Evolutionary conservation across 192 early-diverging fungal species (phyloP).

Genomic region (Gonapodya sp.): DNA sequence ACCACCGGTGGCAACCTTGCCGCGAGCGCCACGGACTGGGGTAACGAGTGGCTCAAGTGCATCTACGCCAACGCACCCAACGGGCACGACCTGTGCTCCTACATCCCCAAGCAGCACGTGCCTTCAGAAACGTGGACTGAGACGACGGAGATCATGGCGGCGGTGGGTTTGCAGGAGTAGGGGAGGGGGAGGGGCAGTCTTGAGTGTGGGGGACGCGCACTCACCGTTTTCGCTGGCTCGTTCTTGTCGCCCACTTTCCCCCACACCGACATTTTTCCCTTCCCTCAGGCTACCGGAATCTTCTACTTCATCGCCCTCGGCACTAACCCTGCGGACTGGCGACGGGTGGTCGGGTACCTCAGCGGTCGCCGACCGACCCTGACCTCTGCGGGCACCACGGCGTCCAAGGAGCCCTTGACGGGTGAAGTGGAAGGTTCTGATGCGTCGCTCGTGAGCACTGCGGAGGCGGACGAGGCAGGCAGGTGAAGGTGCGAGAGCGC

Average conservation of each 20-base stretch:
- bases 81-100: not conserved
- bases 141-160: slow-evolving; percentile 5
- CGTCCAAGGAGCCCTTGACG: not conserved
- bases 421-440: not conserved
- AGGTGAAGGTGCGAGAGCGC: too few relatives aligned
- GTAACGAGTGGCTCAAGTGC: not conserved
- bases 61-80: not conserved
- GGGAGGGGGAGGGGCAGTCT: too few relatives aligned
- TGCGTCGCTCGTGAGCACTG: not conserved
- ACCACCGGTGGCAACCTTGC: not conserved
- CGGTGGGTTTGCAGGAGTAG: too few relatives aligned
- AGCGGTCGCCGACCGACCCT: not conserved
- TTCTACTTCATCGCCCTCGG: slow-evolving; percentile 9
- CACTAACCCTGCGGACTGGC: not conserved
- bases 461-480: too few relatives aligned
- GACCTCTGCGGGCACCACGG: not conserved
- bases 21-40: slow-evolving; percentile 2
- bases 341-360: not conserved
- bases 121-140: not conserved
- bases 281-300: not conserved
- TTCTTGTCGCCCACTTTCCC: too few relatives aligned
- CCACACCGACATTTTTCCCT: not conserved
- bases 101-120: not conserved
- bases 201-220: too few relatives aligned
- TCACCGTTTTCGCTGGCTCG: too few relatives aligned